A percentile compares a stretch with the other conserved stretches of the same genome.
Conservation (phyloP, 768 basidiomycete species). For the Termitomyces sp. region DNA sequence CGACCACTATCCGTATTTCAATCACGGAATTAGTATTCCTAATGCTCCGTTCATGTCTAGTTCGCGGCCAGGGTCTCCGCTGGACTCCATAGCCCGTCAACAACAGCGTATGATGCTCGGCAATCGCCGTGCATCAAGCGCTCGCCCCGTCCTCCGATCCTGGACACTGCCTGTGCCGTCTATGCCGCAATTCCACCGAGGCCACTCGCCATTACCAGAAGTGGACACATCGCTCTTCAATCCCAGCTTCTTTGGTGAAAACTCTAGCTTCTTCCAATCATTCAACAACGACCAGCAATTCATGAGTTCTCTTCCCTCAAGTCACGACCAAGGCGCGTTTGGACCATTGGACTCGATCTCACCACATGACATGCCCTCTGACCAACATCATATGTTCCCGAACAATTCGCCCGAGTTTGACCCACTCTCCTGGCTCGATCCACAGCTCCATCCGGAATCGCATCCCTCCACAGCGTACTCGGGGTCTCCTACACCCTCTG, state of each 20-base stretch:
- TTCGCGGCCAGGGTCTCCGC: conserved; percentile 41
- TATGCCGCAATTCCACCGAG: conserved; percentile 27
- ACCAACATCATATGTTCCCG: conserved; percentile 7
- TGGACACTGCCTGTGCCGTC: conserved; percentile 25
- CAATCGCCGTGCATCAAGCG: conserved; percentile 46
- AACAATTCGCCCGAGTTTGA: conserved; percentile 12
- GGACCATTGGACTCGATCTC: conserved; percentile 22
- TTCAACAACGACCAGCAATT: conserved; percentile 3
- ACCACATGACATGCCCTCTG: conserved; percentile 10
- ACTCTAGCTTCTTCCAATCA: conserved; percentile 2
- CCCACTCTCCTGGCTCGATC: conserved; percentile 10
- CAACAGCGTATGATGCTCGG: conserved; percentile 35
- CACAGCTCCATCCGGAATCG: conserved; percentile 12
- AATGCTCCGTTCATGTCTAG: conserved; percentile 34
- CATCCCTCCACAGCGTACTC: conserved; percentile 37
- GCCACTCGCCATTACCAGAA: conserved; percentile 45
- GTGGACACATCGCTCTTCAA: conserved; percentile 45
- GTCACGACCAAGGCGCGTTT: conserved; percentile 13
- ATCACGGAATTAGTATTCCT: conserved; percentile 37
- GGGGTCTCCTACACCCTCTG: conserved; percentile 30
- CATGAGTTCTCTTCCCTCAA: conserved; percentile 8
- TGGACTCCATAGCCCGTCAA: conserved; percentile 36
- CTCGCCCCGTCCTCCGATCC: conserved; percentile 31
- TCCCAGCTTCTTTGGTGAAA: conserved; percentile 20
- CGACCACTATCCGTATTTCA: conserved; percentile 21